Percentiles rank a stretch among this genome's conserved stretches.
These are phyloP conservation scores for Phaeophleospora eucalypticola DNA, from an alignment of 2,329 filamentous ascomycete species.

Conservation along the genomic window DNA sequence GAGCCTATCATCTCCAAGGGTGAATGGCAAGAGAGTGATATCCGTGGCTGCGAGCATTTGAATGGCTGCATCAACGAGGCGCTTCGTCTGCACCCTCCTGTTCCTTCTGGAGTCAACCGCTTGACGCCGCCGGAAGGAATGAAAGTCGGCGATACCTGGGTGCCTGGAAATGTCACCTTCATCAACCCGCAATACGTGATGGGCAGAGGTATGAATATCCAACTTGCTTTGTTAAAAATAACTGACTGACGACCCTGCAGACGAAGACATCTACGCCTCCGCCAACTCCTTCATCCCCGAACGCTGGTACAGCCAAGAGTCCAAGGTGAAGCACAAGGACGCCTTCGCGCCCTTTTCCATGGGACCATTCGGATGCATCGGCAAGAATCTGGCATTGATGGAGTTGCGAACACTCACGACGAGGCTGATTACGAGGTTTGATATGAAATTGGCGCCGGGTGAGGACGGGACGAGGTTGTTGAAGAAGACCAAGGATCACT, in stretches of 20 bases:
- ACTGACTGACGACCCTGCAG: too few relatives aligned
- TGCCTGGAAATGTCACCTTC: conserved; percentile 31
- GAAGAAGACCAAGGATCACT: conserved; percentile 35
- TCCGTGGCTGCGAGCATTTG: conserved; percentile 28
- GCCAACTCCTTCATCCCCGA: conserved; percentile 34
- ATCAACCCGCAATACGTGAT: conserved; percentile 27
- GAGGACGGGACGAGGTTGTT: conserved; percentile 34
- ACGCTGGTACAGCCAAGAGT: conserved; percentile 35
- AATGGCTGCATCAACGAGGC: conserved; percentile 40
- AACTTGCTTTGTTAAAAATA: not conserved
- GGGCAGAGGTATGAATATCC: conserved; percentile 21
- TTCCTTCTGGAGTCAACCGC: conserved; percentile 36
- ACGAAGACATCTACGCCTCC: conserved; percentile 28
- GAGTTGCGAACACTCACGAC: conserved; percentile 36
- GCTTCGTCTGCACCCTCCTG: conserved; percentile 40
- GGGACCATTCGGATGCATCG: conserved; percentile 37
- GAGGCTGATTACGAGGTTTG: conserved; percentile 33
- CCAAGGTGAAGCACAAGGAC: conserved; percentile 34
- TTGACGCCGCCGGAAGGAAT: conserved; percentile 39
- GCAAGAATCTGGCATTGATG: conserved; percentile 36
- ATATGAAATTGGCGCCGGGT: conserved; percentile 36
- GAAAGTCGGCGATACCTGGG: conserved; percentile 32
- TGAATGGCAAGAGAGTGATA: conserved; percentile 27
- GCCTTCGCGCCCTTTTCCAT: conserved; percentile 38
- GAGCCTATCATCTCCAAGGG: conserved; percentile 22